Percentiles rank a stretch among this genome's conserved stretches.
Evolutionary conservation across 2,329 filamentous ascomycete genomes (phyloP).

Genomic region (Thielaviopsis populi): DNA sequence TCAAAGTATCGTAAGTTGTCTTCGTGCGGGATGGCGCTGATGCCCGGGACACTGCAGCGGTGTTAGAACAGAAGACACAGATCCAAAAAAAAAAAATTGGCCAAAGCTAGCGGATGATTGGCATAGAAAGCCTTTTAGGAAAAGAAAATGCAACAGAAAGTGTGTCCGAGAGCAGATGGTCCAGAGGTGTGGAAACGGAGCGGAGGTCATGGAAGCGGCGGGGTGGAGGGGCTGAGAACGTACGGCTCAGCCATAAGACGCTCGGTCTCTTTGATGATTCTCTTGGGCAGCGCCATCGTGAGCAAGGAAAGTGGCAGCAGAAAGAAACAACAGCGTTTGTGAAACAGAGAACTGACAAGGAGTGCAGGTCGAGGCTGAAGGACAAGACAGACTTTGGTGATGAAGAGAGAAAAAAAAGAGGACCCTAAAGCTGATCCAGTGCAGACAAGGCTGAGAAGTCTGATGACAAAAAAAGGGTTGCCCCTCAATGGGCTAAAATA

Average conservation of each 20-base stretch:
- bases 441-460: neutral
- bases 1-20: slow-evolving; percentile 98
- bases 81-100: neutral
- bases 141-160: neutral
- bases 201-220: neutral
- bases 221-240: slow-evolving; percentile 24
- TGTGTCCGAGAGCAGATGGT: neutral
- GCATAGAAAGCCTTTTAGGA: neutral
- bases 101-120: neutral
- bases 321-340: neutral
- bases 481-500: neutral
- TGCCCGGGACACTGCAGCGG: slow-evolving; percentile 65
- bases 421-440: neutral
- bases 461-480: neutral
- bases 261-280: slow-evolving; percentile 98
- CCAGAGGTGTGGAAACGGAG: neutral
- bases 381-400: neutral
- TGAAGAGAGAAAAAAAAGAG: neutral
- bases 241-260: slow-evolving; percentile 93
- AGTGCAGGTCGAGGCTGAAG: neutral
- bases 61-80: neutral
- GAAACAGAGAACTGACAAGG: neutral
- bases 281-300: slow-evolving; percentile 69
- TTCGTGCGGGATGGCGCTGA: slow-evolving; percentile 88
- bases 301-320: neutral